These are phyloP conservation scores for Beauveria pseudobassiana DNA, from an alignment of 2,329 filamentous ascomycete species.

Conservation along the genomic window DNA sequence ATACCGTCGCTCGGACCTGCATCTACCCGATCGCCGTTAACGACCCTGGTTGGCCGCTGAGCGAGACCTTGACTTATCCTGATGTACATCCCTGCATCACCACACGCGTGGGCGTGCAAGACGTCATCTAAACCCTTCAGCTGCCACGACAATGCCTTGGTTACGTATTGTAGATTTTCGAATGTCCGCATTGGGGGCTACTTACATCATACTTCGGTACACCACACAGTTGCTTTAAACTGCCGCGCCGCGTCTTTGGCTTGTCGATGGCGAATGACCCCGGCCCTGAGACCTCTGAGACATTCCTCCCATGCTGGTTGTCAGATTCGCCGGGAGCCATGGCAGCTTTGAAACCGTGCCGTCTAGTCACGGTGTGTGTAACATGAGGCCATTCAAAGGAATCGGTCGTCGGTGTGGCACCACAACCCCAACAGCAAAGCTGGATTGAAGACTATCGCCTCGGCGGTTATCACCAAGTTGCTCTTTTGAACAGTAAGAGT, in stretches of 20 bases:
- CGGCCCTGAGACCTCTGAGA: neutral
- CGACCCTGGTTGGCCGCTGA: neutral
- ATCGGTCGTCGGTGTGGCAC: slow-evolving; percentile 7
- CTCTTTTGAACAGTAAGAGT: slow-evolving; percentile 34
- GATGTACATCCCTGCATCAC: too few relatives aligned
- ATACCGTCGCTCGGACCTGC: neutral
- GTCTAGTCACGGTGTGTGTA: neutral
- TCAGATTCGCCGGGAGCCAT: neutral
- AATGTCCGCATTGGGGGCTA: too few relatives aligned
- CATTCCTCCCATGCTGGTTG: neutral
- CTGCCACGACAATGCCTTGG: too few relatives aligned
- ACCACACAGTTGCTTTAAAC: neutral
- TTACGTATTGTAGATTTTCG: too few relatives aligned
- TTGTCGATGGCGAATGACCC: neutral
- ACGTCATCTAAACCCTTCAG: too few relatives aligned
- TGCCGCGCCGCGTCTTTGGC: neutral
- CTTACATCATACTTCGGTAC: too few relatives aligned
- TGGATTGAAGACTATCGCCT: slow-evolving; percentile 26
- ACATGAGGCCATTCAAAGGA: slow-evolving; percentile 14
- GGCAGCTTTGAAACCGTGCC: neutral
- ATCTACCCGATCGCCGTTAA: neutral
- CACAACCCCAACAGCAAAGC: slow-evolving; percentile 18
- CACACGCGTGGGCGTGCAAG: too few relatives aligned
- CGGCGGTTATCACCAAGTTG: slow-evolving; percentile 36
- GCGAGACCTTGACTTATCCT: too few relatives aligned